phyloP scores from a whole-genome alignment of 2,329 filamentous ascomycete species.

The Microcera coccophila region DNA sequence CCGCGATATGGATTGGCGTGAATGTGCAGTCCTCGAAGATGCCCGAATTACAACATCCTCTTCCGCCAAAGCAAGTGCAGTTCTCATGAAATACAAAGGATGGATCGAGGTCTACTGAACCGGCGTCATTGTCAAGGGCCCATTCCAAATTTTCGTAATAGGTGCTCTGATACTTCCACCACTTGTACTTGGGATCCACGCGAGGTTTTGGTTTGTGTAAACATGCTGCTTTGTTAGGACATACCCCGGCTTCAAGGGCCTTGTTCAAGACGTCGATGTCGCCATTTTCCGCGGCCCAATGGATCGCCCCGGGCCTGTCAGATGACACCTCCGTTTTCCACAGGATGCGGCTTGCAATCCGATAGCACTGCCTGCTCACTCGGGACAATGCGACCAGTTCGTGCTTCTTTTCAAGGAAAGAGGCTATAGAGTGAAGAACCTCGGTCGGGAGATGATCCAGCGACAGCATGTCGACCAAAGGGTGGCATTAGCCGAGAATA shows the following conservation, averaged over 20 bases:
- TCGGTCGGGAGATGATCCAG: slow-evolving; percentile 31
- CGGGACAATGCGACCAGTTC: slow-evolving; percentile 25
- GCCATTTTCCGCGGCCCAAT: slow-evolving; percentile 25
- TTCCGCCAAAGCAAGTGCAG: slow-evolving; percentile 25
- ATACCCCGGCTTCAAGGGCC: slow-evolving; percentile 24
- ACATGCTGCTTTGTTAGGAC: slow-evolving; percentile 21
- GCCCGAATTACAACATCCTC: slow-evolving; percentile 25
- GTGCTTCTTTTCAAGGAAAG: slow-evolving; percentile 24
- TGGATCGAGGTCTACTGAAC: slow-evolving; percentile 25
- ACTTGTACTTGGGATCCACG: slow-evolving; percentile 21
- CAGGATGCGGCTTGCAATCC: slow-evolving; percentile 24
- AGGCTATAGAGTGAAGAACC: slow-evolving; percentile 24
- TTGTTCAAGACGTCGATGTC: slow-evolving; percentile 19
- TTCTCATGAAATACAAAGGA: slow-evolving; percentile 22
- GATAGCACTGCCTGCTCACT: slow-evolving; percentile 22
- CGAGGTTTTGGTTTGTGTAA: slow-evolving; percentile 25
- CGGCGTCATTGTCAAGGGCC: slow-evolving; percentile 22
- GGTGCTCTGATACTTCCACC: slow-evolving; percentile 27
- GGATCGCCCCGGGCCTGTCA: slow-evolving; percentile 24
- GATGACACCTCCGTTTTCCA: slow-evolving; percentile 26
- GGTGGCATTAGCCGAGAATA: too few species aligned
- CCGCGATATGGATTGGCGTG: slow-evolving; percentile 26
- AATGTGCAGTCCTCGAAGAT: slow-evolving; percentile 28
- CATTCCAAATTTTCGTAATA: slow-evolving; percentile 26
- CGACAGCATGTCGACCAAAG: slow-evolving; percentile 25